These are phyloP conservation scores for Malbranchea zuffiana DNA, from an alignment of 2,329 filamentous ascomycete species.

Conservation along the genomic window DNA sequence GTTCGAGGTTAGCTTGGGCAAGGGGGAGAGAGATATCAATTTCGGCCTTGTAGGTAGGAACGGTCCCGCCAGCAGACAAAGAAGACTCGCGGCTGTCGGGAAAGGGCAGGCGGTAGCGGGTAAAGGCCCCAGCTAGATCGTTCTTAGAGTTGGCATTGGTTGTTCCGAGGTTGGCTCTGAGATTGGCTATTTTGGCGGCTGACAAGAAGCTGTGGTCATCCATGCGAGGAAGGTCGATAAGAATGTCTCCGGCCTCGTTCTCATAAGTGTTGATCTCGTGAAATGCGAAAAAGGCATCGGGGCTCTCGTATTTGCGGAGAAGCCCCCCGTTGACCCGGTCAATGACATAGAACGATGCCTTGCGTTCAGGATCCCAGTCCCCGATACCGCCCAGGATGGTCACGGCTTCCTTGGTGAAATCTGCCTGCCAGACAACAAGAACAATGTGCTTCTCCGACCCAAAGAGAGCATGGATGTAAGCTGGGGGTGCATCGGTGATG, in stretches of 20 bases:
- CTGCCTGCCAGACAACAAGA: neutral
- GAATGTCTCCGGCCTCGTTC: neutral
- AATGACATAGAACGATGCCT: neutral
- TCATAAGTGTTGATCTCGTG: neutral
- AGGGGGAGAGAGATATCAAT: neutral
- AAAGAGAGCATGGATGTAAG: neutral
- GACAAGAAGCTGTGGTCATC: neutral
- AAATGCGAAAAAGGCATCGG: neutral
- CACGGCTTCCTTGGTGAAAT: neutral
- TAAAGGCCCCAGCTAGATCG: neutral
- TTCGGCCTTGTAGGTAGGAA: neutral
- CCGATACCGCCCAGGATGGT: neutral
- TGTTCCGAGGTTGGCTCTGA: neutral
- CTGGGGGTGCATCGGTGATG: neutral
- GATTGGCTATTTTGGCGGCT: neutral
- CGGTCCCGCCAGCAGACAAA: neutral
- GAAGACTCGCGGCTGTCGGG: too few species aligned
- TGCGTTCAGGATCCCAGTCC: neutral
- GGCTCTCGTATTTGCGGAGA: neutral
- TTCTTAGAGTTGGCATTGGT: neutral
- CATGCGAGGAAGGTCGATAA: neutral
- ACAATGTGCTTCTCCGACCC: neutral
- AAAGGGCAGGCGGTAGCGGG: neutral
- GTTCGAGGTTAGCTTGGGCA: neutral
- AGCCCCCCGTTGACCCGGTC: neutral